Base-by-base conservation (phyloP, 345 rosid genomes). In the Eucalyptus microcorys region DNA sequence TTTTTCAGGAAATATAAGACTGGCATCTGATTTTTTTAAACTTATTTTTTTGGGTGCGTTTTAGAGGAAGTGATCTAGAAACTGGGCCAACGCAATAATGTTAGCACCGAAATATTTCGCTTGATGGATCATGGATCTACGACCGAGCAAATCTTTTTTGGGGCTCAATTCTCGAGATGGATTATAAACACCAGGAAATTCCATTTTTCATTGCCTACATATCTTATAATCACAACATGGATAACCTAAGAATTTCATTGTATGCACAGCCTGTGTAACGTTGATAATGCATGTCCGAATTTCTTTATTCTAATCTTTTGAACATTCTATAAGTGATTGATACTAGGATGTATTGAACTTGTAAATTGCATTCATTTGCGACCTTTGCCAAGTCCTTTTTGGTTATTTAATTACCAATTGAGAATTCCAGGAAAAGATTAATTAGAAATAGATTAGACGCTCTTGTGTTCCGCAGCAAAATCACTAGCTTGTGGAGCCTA, bases 381-480 rank as follows among this genome's bases (percentile, higher is more conserved):
- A 76, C 15, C 24, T 21, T 76, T 12, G 45, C 81, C 40, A 71
- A 71, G 26, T 71, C 14, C 43, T 34, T 5, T 19, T 71, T 10
- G 83, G 45, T 71, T 40, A 22, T 71, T 76, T 40, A 40, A 76
- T 37, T 11, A 21, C 83, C 83, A 76, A 40, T 15, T 6, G 2
- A 22, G 13, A 10, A 10, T 37, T 21, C 7, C 5, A 10, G 2
- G 7, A 76, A 22, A 17, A 76, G 30, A 37, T 40, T 21, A 40
- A 76, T 21, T 76, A 76, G 47, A 6, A 40, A 40, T 6, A 11
- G 0, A 76, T 76, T 37, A 71, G 27, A 37, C 21, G 8, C 27
- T 71, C 5, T 3, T 0, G 27, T 37, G 27, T 71, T 11, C 1
- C 5, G 11, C 0, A 0, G 3, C 4, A 1, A 76, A 76, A 76